phyloP scores from a whole-genome alignment of 306 rosid genomes.

The Geum urbanum region DNA sequence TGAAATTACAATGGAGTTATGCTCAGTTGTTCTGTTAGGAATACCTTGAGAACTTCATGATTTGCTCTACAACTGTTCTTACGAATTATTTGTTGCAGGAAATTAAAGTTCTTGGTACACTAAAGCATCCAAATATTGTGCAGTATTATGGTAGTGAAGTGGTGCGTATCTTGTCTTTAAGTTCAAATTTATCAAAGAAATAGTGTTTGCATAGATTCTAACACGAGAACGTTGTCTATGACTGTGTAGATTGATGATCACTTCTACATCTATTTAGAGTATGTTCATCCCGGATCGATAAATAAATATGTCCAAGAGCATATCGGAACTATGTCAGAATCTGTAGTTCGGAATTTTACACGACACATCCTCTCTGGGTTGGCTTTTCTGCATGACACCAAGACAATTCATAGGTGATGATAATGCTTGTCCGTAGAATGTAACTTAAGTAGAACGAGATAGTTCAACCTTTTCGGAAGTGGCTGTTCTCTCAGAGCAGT shows the following conservation, averaged over 20 bases:
- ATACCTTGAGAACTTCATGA: background rate
- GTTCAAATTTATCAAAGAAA: slow-evolving; percentile 6
- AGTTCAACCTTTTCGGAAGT: background rate
- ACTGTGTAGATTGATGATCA: slow-evolving; percentile 60
- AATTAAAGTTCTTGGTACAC: slow-evolving; percentile 63
- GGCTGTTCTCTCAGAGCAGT: too few species aligned
- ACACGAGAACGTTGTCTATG: slow-evolving; percentile 9
- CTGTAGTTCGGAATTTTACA: slow-evolving; percentile 80
- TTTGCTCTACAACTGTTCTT: slow-evolving; percentile 20
- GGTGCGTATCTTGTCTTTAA: slow-evolving; percentile 43
- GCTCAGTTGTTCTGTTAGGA: background rate
- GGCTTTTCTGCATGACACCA: slow-evolving; percentile 68
- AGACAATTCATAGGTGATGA: slow-evolving; percentile 79
- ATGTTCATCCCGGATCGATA: slow-evolving; percentile 81
- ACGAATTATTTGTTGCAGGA: slow-evolving; percentile 54
- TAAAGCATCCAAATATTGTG: slow-evolving; percentile 84
- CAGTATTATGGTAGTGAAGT: slow-evolving; percentile 80
- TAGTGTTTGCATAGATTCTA: slow-evolving; percentile 8
- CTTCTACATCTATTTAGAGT: slow-evolving; percentile 86
- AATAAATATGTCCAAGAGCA: slow-evolving; percentile 67
- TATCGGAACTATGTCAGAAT: slow-evolving; percentile 71
- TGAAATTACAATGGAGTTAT: background rate
- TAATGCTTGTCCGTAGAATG: background rate
- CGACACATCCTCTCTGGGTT: slow-evolving; percentile 78
- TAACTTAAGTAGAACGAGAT: background rate